phyloP scores from a whole-genome alignment of 2,329 filamentous ascomycete species.

The Cytospora schulzeri region DNA sequence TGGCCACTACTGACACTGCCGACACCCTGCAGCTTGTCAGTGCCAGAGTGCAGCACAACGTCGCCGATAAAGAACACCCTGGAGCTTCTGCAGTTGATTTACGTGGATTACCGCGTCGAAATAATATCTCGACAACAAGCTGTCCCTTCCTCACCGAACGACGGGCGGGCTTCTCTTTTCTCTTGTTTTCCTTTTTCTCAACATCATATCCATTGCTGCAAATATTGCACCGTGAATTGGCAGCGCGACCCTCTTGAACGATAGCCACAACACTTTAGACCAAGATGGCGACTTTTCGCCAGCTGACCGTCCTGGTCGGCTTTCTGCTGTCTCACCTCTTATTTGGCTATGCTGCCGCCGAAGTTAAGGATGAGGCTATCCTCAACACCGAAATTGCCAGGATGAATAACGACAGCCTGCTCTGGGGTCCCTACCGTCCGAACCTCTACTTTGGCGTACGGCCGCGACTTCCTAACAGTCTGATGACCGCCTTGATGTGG shows the following conservation, averaged over 20 bases:
- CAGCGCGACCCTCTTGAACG: neutral
- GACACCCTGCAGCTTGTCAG: neutral
- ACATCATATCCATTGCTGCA: neutral
- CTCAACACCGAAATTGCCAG: constrained; percentile 53
- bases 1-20: neutral
- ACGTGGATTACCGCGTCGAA: neutral
- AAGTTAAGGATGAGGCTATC: constrained; percentile 39
- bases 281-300: constrained; percentile 32
- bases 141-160: neutral
- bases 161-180: too few species aligned
- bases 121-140: neutral
- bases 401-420: constrained; percentile 75
- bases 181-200: neutral
- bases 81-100: constrained; percentile 15
- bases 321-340: constrained; percentile 31
- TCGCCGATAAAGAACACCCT: constrained; percentile 26
- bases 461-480: constrained; percentile 77
- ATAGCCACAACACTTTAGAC: constrained; percentile 23
- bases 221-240: neutral
- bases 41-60: neutral
- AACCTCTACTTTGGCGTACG: constrained; percentile 93
- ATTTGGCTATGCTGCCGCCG: constrained; percentile 26
- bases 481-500: constrained; percentile 88
- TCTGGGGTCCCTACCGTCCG: constrained; percentile 95
- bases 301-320: constrained; percentile 34